phyloP scores from a whole-genome alignment of 352 stramenopile species.

The Pythium volutum region DNA sequence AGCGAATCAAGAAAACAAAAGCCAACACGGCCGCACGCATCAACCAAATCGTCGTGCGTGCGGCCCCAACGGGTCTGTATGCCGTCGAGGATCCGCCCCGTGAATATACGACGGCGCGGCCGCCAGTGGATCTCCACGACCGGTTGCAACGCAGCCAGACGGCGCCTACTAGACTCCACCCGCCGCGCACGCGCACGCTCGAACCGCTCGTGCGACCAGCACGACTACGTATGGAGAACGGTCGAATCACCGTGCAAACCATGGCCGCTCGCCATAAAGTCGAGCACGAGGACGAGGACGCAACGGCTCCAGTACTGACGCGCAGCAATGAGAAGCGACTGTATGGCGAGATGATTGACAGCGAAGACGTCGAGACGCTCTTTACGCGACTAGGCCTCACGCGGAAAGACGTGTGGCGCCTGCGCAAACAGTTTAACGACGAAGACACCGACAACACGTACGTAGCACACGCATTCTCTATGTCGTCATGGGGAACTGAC shows the following conservation, averaged over 20 bases:
- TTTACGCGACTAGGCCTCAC: slow-evolving; percentile 18
- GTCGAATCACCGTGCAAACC: neutral
- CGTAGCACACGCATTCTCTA: neutral
- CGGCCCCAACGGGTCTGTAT: neutral
- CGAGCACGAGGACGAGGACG: neutral
- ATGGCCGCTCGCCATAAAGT: no score
- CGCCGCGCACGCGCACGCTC: neutral
- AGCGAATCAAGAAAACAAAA: neutral
- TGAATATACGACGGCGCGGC: neutral
- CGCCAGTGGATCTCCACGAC: neutral
- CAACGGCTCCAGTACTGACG: neutral
- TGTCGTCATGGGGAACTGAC: neutral
- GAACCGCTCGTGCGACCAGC: neutral
- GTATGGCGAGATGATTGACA: slow-evolving; percentile 25
- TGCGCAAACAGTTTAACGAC: slow-evolving; percentile 26
- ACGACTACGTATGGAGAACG: neutral
- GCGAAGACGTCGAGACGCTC: slow-evolving; percentile 13
- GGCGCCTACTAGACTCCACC: slow-evolving; percentile 6
- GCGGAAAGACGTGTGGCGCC: slow-evolving; percentile 16
- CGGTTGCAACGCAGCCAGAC: slow-evolving; percentile 17
- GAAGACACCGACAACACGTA: slow-evolving; percentile 33
- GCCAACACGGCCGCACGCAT: neutral
- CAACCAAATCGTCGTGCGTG: slow-evolving; percentile 14
- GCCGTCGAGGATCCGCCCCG: neutral
- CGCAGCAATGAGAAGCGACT: neutral